These are phyloP conservation scores for Erodium texanum DNA, from an alignment of 441 rosid genomes.

Conservation along the genomic window DNA sequence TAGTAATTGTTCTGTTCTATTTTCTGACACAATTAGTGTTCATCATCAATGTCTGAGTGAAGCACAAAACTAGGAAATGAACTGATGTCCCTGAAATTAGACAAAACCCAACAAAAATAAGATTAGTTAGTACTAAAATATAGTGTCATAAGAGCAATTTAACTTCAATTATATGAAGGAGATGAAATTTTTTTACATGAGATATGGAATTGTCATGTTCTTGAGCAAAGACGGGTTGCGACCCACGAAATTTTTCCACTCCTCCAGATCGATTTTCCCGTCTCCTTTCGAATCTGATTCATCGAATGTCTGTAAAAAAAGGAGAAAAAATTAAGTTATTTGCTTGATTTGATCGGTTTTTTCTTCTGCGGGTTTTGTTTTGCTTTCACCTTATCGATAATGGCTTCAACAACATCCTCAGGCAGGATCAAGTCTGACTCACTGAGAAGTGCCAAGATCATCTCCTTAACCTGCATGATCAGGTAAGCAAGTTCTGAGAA, in stretches of 20 bases:
- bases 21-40: background rate
- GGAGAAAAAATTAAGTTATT: no score
- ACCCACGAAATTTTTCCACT: slow-evolving; percentile 30
- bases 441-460: slow-evolving; percentile 31
- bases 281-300: slow-evolving; percentile 40
- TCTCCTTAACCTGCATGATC: slow-evolving; percentile 30
- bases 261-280: slow-evolving; percentile 38
- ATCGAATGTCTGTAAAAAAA: slow-evolving; percentile 30
- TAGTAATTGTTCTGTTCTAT: no score
- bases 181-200: slow-evolving; percentile 23
- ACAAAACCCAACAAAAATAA: background rate
- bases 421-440: slow-evolving; percentile 37
- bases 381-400: slow-evolving; percentile 28
- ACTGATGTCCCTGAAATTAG: slow-evolving; percentile 28
- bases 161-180: background rate
- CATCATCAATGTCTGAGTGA: slow-evolving; percentile 21
- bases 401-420: slow-evolving; percentile 30
- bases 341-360: no score
- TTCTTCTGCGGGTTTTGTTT: background rate
- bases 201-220: slow-evolving; percentile 43
- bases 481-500: background rate
- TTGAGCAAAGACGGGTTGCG: slow-evolving; percentile 33
- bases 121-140: background rate
- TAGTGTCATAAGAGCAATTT: background rate
- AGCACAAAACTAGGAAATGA: slow-evolving; percentile 29